Conservation (phyloP, 345 rosid genomes). For the Carallia pectinifolia region DNA sequence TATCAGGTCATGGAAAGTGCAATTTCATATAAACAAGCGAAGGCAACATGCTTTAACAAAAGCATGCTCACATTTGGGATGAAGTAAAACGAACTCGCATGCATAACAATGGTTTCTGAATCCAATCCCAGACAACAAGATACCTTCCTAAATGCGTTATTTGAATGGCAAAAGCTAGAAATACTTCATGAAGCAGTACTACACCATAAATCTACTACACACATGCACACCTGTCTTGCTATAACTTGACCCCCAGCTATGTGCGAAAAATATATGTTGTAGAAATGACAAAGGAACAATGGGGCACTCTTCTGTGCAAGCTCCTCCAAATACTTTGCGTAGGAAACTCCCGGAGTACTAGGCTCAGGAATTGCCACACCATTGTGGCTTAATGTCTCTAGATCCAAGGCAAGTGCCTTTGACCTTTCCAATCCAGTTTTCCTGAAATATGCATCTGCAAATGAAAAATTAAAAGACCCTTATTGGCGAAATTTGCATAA, state of each 20-base stretch:
- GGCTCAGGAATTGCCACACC: slow-evolving; percentile 56
- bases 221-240: slow-evolving; percentile 47
- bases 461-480: not conserved
- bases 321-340: slow-evolving; percentile 67
- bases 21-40: not conserved
- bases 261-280: slow-evolving; percentile 87
- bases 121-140: not conserved
- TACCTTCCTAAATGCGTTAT: not conserved
- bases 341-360: slow-evolving; percentile 57
- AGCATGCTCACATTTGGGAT: not conserved
- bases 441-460: slow-evolving; percentile 80
- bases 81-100: not conserved
- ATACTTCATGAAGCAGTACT: not conserved
- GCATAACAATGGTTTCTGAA: not conserved
- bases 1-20: not conserved
- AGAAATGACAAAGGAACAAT: slow-evolving; percentile 77
- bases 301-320: slow-evolving; percentile 70
- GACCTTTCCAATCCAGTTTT: slow-evolving; percentile 84
- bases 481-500: slow-evolving; percentile 3
- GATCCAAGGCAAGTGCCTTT: slow-evolving; percentile 55
- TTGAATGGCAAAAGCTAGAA: not conserved
- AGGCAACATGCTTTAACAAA: not conserved
- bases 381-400: slow-evolving; percentile 58
- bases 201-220: no score
- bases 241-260: slow-evolving; percentile 87